Evolutionary conservation across 352 stramenopile species (phyloP).

Genomic region (Globisporangium spiculum): DNA sequence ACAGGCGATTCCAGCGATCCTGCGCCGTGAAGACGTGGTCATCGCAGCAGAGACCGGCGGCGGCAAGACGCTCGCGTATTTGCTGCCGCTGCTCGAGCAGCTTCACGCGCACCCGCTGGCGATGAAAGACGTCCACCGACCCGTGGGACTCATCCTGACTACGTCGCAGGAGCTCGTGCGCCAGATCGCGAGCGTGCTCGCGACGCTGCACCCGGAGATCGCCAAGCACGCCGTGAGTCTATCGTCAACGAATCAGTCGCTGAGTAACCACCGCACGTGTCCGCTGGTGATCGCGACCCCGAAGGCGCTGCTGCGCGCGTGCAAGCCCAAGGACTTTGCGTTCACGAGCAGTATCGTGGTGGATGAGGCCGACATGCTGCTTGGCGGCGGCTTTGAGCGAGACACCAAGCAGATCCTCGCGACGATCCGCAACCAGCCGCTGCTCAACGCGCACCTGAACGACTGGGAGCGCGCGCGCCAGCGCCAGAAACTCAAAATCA

Average conservation of each 20-base stretch:
- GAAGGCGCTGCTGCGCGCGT: slow-evolving; percentile 56
- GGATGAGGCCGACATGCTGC: slow-evolving; percentile 82
- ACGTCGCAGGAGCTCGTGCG: slow-evolving; percentile 86
- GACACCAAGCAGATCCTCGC: slow-evolving; percentile 82
- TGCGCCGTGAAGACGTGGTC: slow-evolving; percentile 78
- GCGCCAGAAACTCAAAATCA: slow-evolving; percentile 3
- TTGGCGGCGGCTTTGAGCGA: slow-evolving; percentile 67
- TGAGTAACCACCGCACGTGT: slow-evolving; percentile 33
- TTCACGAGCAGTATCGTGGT: slow-evolving; percentile 74
- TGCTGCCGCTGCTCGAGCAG: slow-evolving; percentile 89
- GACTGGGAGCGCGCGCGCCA: slow-evolving; percentile 18
- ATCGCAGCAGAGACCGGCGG: slow-evolving; percentile 94
- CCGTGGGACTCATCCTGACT: slow-evolving; percentile 74
- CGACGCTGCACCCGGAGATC: slow-evolving; percentile 38
- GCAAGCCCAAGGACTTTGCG: slow-evolving; percentile 65
- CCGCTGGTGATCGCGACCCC: slow-evolving; percentile 67
- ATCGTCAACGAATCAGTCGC: slow-evolving; percentile 52
- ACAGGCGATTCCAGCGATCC: slow-evolving; percentile 52
- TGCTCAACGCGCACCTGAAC: slow-evolving; percentile 48
- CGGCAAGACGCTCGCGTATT: slow-evolving; percentile 96
- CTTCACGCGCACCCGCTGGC: slow-evolving; percentile 33
- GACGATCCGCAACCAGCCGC: slow-evolving; percentile 76
- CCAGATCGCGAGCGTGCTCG: slow-evolving; percentile 57
- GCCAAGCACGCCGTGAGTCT: slow-evolving; percentile 35
- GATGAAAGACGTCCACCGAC: slow-evolving; percentile 37